Percentiles rank a stretch among this genome's conserved stretches.
phyloP scores from a whole-genome alignment of 768 basidiomycete genomes.

The Galerina marginata region DNA sequence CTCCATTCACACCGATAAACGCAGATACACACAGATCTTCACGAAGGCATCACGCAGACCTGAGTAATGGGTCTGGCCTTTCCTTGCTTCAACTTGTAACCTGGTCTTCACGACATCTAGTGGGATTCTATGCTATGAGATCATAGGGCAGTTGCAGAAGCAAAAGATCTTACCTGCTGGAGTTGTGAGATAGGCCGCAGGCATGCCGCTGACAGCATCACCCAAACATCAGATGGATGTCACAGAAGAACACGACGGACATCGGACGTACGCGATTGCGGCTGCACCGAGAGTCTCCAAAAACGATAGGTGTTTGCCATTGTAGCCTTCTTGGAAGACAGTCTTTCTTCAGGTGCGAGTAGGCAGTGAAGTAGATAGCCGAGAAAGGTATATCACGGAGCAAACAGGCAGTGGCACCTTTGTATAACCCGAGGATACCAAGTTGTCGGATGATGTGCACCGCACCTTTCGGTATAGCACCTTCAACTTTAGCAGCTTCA shows the following conservation, averaged over 20 bases:
- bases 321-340: slow-evolving; percentile 93
- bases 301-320: slow-evolving; percentile 92
- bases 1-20: slow-evolving; percentile 3
- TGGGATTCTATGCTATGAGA: slow-evolving; percentile 9
- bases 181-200: slow-evolving; percentile 92
- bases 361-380: slow-evolving; percentile 89
- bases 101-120: slow-evolving; percentile 98
- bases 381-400: slow-evolving; percentile 98
- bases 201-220: slow-evolving; percentile 81
- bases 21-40: slow-evolving; percentile 75
- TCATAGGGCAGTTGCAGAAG: slow-evolving; percentile 15
- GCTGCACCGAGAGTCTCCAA: slow-evolving; percentile 86
- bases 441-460: slow-evolving; percentile 92
- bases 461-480: slow-evolving; percentile 82
- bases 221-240: slow-evolving; percentile 32
- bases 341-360: slow-evolving; percentile 92
- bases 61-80: slow-evolving; percentile 91
- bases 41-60: slow-evolving; percentile 88
- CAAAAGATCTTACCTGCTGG: slow-evolving; percentile 68
- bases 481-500: slow-evolving; percentile 88
- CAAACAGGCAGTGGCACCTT: slow-evolving; percentile 90
- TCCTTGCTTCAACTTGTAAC: slow-evolving; percentile 89
- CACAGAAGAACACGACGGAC: slow-evolving; percentile 14
- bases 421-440: slow-evolving; percentile 92
- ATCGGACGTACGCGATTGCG: slow-evolving; percentile 71